These are phyloP conservation scores for Vicia sativa DNA, from an alignment of 306 rosid species.

Conservation along the genomic window DNA sequence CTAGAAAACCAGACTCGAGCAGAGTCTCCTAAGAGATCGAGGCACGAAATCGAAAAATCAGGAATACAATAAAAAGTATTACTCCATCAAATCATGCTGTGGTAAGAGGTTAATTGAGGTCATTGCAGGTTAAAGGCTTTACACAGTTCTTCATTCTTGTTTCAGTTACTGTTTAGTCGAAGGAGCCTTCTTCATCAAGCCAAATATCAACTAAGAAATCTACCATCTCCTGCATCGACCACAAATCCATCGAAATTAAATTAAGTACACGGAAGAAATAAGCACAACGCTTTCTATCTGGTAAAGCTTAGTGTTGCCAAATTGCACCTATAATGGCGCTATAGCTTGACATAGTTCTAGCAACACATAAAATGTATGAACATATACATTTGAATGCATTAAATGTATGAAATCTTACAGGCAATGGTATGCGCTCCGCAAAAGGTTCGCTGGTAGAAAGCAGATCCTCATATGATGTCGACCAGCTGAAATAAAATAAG, in stretches of 20 bases:
- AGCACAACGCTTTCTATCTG: neutral
- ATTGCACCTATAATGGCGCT: too few species aligned
- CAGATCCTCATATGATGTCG: slow-evolving; percentile 86
- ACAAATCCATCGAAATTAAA: slow-evolving; percentile 37
- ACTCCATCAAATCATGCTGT: slow-evolving; percentile 31
- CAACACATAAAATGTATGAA: neutral
- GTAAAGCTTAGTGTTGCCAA: neutral
- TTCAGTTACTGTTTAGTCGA: slow-evolving; percentile 55
- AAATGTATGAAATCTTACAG: slow-evolving; percentile 62
- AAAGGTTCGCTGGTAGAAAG: slow-evolving; percentile 75
- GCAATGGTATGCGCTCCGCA: slow-evolving; percentile 77
- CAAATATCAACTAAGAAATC: slow-evolving; percentile 95
- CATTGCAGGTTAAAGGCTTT: slow-evolving; percentile 41
- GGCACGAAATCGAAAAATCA: slow-evolving; percentile 2
- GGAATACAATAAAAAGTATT: neutral
- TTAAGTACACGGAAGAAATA: slow-evolving; percentile 31
- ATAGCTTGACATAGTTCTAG: too few species aligned
- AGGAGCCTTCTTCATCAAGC: slow-evolving; percentile 81
- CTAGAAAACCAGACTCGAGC: neutral
- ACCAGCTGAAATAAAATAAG: slow-evolving; percentile 75
- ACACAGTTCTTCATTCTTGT: slow-evolving; percentile 35
- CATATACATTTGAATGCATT: slow-evolving; percentile 16
- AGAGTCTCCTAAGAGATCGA: neutral
- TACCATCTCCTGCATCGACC: slow-evolving; percentile 88
- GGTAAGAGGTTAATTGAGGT: slow-evolving; percentile 37